Conservation (phyloP, 2,329 filamentous ascomycete species). For the Fusarium setosum region DNA sequence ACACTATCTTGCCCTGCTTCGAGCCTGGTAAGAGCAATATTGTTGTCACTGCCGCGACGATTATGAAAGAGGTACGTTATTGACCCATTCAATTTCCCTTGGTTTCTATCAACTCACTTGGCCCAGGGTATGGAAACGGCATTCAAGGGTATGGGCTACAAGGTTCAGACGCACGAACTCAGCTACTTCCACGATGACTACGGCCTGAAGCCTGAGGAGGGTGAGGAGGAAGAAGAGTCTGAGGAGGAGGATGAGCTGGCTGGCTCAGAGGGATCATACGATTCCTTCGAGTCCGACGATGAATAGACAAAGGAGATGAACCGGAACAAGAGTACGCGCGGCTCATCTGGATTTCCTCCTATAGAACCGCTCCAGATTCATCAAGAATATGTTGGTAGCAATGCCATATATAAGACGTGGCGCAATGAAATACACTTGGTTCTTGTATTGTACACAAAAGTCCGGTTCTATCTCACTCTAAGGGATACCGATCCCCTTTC, state of each 20-base stretch:
- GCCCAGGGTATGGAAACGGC: conserved; percentile 77
- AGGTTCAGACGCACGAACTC: conserved; percentile 78
- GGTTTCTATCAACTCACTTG: conserved; percentile 17
- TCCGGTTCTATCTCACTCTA: conserved; percentile 27
- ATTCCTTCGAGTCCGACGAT: conserved; percentile 43
- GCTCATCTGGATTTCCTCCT: conserved; percentile 10
- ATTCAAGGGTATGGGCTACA: conserved; percentile 82
- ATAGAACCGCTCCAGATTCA: conserved; percentile 7
- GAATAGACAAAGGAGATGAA: conserved; percentile 32
- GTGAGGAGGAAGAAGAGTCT: conserved; percentile 63
- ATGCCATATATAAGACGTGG: conserved; percentile 31
- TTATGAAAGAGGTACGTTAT: conserved; percentile 82
- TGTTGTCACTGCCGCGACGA: conserved; percentile 86
- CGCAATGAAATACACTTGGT: conserved; percentile 20
- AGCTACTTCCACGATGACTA: conserved; percentile 91
- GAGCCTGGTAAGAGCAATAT: conserved; percentile 83
- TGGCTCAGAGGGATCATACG: conserved; percentile 46
- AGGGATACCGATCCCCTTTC: conserved; percentile 12
- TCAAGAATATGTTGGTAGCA: conserved; percentile 31
- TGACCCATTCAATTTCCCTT: neutral
- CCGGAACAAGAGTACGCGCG: conserved; percentile 3
- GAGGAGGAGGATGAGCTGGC: conserved; percentile 56
- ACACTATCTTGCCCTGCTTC: conserved; percentile 84
- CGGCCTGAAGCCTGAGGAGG: conserved; percentile 77
- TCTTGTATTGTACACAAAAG: conserved; percentile 36